Conservation (phyloP, 208 protist genomes). For the Acanthamoeba healyi region DNA sequence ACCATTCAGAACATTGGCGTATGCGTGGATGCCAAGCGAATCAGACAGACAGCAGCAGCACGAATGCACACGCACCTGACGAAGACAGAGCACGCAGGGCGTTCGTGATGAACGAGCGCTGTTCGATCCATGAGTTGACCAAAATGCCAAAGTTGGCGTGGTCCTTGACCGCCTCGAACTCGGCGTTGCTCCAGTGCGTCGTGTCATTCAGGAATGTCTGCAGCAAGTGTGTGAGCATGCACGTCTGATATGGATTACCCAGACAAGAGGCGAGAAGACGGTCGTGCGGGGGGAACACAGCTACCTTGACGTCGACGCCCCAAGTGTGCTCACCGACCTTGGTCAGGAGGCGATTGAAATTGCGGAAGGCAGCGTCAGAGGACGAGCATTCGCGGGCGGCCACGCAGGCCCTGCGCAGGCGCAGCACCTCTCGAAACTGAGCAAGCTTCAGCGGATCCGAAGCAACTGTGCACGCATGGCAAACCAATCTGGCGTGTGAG, state of each 20-base stretch:
- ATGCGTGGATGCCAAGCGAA: too few species aligned
- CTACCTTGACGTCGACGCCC: constrained; percentile 51
- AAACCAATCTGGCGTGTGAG: background rate
- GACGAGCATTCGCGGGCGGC: background rate
- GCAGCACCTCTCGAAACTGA: constrained; percentile 38
- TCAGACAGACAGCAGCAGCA: background rate
- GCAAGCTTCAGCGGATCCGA: constrained; percentile 75
- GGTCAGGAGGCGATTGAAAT: constrained; percentile 1
- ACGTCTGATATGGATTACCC: background rate
- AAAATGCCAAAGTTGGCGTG: background rate
- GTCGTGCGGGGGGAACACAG: background rate
- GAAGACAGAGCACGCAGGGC: background rate
- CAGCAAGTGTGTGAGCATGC: too few species aligned
- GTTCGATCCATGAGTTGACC: constrained; percentile 43
- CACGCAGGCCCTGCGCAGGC: background rate
- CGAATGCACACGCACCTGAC: background rate
- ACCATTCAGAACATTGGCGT: too few species aligned
- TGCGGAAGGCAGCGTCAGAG: background rate
- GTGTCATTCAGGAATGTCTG: constrained; percentile 42
- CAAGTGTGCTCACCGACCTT: constrained; percentile 56
- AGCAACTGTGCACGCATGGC: background rate
- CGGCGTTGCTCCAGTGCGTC: constrained; percentile 29
- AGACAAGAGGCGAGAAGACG: background rate
- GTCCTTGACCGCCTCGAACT: constrained; percentile 13
- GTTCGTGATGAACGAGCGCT: constrained; percentile 48